Evolutionary conservation across 208 protist genomes (phyloP).

Genomic region (Trypanosoma mega): DNA sequence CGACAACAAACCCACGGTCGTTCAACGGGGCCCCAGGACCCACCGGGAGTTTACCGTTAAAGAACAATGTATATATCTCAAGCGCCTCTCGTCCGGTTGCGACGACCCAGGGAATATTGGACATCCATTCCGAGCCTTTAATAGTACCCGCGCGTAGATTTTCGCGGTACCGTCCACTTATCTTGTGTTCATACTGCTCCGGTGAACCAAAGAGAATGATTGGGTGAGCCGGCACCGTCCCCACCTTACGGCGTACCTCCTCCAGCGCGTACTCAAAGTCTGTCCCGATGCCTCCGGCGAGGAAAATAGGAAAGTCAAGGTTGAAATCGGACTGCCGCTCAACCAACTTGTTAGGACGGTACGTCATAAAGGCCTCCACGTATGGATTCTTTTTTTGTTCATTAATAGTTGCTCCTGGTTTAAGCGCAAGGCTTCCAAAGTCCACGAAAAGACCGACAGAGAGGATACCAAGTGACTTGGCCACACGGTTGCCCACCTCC

Average conservation of each 20-base stretch:
- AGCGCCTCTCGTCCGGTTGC: conserved; percentile 81
- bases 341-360: conserved; percentile 90
- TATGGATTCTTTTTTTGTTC: conserved; percentile 92
- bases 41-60: conserved; percentile 69
- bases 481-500: conserved; percentile 93
- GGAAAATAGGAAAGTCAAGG: conserved; percentile 92
- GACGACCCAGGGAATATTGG: conserved; percentile 88
- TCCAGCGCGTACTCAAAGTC: conserved; percentile 94
- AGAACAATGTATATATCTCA: conserved; percentile 86
- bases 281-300: conserved; percentile 90
- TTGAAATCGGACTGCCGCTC: conserved; percentile 94
- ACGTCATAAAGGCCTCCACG: conserved; percentile 92
- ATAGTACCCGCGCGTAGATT: conserved; percentile 85
- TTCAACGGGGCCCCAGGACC: conserved; percentile 68
- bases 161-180: conserved; percentile 69
- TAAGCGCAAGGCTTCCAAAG: conserved; percentile 79
- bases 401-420: conserved; percentile 90
- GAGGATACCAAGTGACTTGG: conserved; percentile 86
- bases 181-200: conserved; percentile 80
- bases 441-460: conserved; percentile 91
- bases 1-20: conserved; percentile 87
- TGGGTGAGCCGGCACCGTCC: conserved; percentile 74
- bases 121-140: conserved; percentile 92
- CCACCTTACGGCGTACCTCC: conserved; percentile 93
- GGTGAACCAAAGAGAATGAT: conserved; percentile 86